These are phyloP conservation scores for Penicillium verrucosum DNA, from an alignment of 2,329 filamentous ascomycete species.

Conservation along the genomic window DNA sequence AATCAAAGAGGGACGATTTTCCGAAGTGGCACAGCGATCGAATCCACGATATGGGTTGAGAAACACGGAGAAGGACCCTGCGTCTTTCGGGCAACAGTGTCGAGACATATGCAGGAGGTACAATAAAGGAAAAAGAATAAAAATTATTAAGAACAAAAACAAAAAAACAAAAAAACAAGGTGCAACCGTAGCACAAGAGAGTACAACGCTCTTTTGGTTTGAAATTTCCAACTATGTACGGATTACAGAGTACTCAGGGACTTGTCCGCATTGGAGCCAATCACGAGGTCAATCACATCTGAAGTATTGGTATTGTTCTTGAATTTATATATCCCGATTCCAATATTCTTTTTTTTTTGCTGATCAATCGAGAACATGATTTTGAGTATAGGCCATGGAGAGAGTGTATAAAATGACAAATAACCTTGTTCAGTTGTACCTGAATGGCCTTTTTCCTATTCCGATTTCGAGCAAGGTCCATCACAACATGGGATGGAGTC, in stretches of 20 bases:
- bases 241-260: background rate
- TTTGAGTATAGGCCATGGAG: background rate
- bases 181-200: conserved; percentile 10
- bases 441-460: conserved; percentile 7
- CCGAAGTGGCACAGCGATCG: conserved; percentile 23
- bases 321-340: background rate
- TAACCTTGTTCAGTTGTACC: background rate
- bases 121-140: conserved; percentile 1
- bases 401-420: background rate
- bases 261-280: conserved; percentile 16
- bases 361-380: background rate
- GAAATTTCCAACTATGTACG: background rate
- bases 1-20: conserved; percentile 12
- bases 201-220: conserved; percentile 6
- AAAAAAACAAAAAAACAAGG: background rate
- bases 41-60: conserved; percentile 16
- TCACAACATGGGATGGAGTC: conserved; percentile 8
- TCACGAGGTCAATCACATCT: conserved; percentile 15
- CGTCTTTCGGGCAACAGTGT: conserved; percentile 14
- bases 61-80: conserved; percentile 19
- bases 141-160: background rate
- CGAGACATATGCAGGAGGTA: background rate
- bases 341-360: background rate
- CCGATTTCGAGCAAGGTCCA: background rate
- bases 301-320: conserved; percentile 8